These are phyloP conservation scores for Gracilaria caudata DNA, from an alignment of 23 red algal genomes.

Conservation along the genomic window DNA sequence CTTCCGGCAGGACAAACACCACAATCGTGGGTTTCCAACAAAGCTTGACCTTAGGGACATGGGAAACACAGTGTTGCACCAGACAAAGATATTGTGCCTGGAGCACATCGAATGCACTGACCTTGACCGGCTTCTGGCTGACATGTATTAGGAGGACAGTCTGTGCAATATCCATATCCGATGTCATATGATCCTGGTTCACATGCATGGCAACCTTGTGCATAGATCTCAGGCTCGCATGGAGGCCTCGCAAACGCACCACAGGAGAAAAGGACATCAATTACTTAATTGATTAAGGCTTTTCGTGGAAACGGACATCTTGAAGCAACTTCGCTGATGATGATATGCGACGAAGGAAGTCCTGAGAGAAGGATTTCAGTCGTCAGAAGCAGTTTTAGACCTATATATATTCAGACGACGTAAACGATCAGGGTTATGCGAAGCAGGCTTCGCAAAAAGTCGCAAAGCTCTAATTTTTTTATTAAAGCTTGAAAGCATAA, in stretches of 20 bases:
- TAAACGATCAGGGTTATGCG: no score
- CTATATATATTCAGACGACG: no score
- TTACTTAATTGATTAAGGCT: no score
- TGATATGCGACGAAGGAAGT: no score
- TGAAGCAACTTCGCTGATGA: no score
- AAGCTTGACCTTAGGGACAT: not conserved
- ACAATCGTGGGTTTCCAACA: not conserved
- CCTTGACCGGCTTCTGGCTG: constrained; percentile 6
- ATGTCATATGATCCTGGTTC: not conserved
- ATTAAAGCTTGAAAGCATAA: no score
- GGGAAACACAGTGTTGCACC: not conserved
- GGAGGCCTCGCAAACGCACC: not conserved
- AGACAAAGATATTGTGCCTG: not conserved
- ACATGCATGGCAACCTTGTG: not conserved
- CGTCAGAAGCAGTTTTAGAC: no score
- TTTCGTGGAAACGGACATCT: no score
- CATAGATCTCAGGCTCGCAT: not conserved
- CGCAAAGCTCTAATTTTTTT: no score
- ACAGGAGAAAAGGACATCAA: not conserved
- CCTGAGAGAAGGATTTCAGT: no score
- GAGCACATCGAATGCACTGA: not conserved
- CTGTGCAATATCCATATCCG: not conserved
- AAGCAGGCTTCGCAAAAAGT: no score
- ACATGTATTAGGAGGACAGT: not conserved
- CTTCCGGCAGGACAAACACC: not conserved